phyloP scores from a whole-genome alignment of 2,329 filamentous ascomycete genomes.

The Colletotrichum cereale region DNA sequence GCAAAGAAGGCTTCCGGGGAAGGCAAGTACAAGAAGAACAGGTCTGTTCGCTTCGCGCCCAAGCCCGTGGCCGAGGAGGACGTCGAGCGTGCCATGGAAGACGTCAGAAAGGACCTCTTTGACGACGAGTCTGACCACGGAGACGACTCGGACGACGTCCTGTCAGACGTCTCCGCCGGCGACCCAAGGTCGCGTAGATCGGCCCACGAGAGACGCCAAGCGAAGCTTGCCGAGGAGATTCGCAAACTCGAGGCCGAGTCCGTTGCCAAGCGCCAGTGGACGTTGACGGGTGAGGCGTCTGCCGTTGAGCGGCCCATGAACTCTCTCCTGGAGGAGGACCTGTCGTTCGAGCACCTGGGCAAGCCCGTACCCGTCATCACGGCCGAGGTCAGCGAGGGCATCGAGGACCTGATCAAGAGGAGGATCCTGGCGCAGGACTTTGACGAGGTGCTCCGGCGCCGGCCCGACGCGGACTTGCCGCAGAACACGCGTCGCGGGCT shows the following conservation, averaged over 20 bases:
- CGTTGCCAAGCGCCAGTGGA: constrained; percentile 92
- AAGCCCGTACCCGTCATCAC: constrained; percentile 97
- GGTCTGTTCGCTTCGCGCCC: constrained; percentile 56
- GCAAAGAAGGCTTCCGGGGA: constrained; percentile 73
- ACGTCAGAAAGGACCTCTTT: constrained; percentile 91
- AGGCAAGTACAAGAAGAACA: constrained; percentile 53
- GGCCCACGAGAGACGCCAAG: constrained; percentile 87
- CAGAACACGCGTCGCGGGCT: constrained; percentile 75
- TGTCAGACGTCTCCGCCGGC: constrained; percentile 75
- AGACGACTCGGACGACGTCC: constrained; percentile 73
- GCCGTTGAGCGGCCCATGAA: constrained; percentile 87
- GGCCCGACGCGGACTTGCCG: constrained; percentile 78
- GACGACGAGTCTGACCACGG: constrained; percentile 76
- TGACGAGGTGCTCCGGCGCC: constrained; percentile 87
- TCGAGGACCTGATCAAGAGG: constrained; percentile 94
- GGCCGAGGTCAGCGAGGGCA: constrained; percentile 87
- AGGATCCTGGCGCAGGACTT: constrained; percentile 92
- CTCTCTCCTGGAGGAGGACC: constrained; percentile 91
- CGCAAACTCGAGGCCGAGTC: constrained; percentile 90
- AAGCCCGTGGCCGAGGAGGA: constrained; percentile 70
- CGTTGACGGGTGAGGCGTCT: constrained; percentile 86
- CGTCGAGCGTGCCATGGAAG: constrained; percentile 84
- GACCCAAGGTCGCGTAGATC: constrained; percentile 82
- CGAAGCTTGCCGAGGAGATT: constrained; percentile 90
- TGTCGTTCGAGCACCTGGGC: constrained; percentile 95